Conservation (phyloP, 2,329 filamentous ascomycete genomes). For the Aspergillus tubingensis region DNA sequence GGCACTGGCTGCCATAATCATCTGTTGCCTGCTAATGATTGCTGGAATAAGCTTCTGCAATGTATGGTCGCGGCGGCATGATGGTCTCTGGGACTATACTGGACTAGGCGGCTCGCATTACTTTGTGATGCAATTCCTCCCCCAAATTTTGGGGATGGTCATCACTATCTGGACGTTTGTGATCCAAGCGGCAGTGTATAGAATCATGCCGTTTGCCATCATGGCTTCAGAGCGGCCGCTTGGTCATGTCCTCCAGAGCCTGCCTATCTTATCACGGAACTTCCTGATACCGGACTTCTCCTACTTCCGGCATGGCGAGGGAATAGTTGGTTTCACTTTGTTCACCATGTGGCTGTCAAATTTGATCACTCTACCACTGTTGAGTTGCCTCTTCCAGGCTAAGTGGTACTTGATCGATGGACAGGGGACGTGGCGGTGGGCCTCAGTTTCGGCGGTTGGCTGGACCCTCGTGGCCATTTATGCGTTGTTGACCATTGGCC, state of each 20-base stretch:
- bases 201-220: slow-evolving; percentile 75
- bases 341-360: slow-evolving; percentile 74
- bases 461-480: slow-evolving; percentile 80
- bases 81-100: slow-evolving; percentile 68
- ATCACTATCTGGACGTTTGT: slow-evolving; percentile 77
- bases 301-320: slow-evolving; percentile 69
- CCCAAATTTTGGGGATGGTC: slow-evolving; percentile 71
- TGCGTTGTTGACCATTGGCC: slow-evolving; percentile 62
- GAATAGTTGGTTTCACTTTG: slow-evolving; percentile 66
- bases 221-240: slow-evolving; percentile 67
- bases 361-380: slow-evolving; percentile 74
- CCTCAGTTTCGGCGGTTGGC: slow-evolving; percentile 72
- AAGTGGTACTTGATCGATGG: slow-evolving; percentile 62
- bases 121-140: slow-evolving; percentile 83
- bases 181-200: slow-evolving; percentile 71
- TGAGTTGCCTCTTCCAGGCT: slow-evolving; percentile 73
- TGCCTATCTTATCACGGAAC: slow-evolving; percentile 61
- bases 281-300: slow-evolving; percentile 68
- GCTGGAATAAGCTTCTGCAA: slow-evolving; percentile 72
- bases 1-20: slow-evolving; percentile 62
- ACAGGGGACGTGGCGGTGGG: slow-evolving; percentile 72
- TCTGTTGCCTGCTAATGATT: slow-evolving; percentile 69
- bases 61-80: slow-evolving; percentile 63
- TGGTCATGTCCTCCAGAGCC: slow-evolving; percentile 64
- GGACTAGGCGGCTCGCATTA: slow-evolving; percentile 72